These are phyloP conservation scores for Silene uniflora DNA, from an alignment of 148 eudicot species.

Conservation along the genomic window DNA sequence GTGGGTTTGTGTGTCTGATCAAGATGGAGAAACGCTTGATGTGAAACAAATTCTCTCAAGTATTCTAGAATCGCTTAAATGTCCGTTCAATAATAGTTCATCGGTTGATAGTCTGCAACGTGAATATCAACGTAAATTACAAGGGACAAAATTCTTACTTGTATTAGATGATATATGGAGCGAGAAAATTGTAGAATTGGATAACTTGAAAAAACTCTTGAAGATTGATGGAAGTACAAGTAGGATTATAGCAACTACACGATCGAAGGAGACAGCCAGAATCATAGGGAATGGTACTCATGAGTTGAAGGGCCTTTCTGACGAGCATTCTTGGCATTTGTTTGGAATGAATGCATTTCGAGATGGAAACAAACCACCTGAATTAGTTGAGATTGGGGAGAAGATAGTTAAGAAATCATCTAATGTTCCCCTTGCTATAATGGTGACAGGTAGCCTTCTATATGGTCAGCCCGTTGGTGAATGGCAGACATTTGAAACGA, in stretches of 20 bases:
- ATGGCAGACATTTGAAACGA: constrained; percentile 12
- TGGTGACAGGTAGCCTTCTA: constrained; percentile 21
- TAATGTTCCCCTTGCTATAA: background rate
- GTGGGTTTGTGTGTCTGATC: constrained; percentile 31
- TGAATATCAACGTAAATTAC: background rate
- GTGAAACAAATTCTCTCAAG: background rate
- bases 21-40: background rate
- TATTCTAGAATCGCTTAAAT: background rate
- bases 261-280: constrained; percentile 24
- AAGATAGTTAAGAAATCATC: constrained; percentile 21
- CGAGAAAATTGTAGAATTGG: constrained; percentile 17
- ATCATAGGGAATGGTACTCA: constrained; percentile 22
- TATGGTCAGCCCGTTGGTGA: background rate
- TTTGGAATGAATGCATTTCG: constrained; percentile 29
- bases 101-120: constrained; percentile 17
- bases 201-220: constrained; percentile 17
- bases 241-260: constrained; percentile 36
- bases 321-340: constrained; percentile 26
- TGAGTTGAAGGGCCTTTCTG: constrained; percentile 26
- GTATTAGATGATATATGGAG: constrained; percentile 36
- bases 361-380: background rate
- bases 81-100: background rate
- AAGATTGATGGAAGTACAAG: constrained; percentile 17
- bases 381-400: constrained; percentile 9
- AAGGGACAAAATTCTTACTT: constrained; percentile 24